Evolutionary conservation across 1,284 basidiomycete genomes (phyloP).

Genomic region (Acaromyces ingoldii): DNA sequence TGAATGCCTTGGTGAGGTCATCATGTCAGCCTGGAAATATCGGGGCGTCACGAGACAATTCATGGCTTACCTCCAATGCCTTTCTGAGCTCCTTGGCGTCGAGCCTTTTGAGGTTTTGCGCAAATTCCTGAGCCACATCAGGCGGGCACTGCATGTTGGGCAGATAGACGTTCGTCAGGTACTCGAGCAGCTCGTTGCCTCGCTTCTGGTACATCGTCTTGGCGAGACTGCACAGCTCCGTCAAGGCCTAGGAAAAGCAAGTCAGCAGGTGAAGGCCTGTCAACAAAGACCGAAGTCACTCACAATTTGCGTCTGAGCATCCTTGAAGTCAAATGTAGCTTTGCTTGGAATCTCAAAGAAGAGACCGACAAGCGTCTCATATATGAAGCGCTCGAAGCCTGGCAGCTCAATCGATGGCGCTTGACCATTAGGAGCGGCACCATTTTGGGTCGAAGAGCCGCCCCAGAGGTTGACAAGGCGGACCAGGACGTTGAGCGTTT

Average conservation of each 20-base stretch:
- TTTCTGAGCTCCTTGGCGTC: slow-evolving; percentile 70
- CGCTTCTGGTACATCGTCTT: slow-evolving; percentile 73
- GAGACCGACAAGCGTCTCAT: slow-evolving; percentile 76
- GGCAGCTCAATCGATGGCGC: slow-evolving; percentile 57
- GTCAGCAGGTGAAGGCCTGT: neutral
- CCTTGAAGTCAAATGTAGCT: slow-evolving; percentile 77
- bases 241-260: slow-evolving; percentile 3
- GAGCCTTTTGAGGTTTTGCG: slow-evolving; percentile 27
- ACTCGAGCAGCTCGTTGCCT: slow-evolving; percentile 76
- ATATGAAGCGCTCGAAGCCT: slow-evolving; percentile 89
- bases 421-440: slow-evolving; percentile 32
- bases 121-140: slow-evolving; percentile 70
- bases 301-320: slow-evolving; percentile 61
- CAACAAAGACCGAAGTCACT: neutral
- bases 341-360: slow-evolving; percentile 77
- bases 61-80: slow-evolving; percentile 19
- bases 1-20: neutral
- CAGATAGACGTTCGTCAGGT: slow-evolving; percentile 72
- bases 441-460: slow-evolving; percentile 44
- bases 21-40: neutral
- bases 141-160: slow-evolving; percentile 82
- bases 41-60: neutral
- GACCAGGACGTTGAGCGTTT: slow-evolving; percentile 70
- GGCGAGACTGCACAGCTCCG: slow-evolving; percentile 57
- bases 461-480: slow-evolving; percentile 72